Evolutionary conservation across 257 asterid species (phyloP), one percentile per base, ranked within the genome.

Genomic region (Lycium ferocissimum): DNA sequence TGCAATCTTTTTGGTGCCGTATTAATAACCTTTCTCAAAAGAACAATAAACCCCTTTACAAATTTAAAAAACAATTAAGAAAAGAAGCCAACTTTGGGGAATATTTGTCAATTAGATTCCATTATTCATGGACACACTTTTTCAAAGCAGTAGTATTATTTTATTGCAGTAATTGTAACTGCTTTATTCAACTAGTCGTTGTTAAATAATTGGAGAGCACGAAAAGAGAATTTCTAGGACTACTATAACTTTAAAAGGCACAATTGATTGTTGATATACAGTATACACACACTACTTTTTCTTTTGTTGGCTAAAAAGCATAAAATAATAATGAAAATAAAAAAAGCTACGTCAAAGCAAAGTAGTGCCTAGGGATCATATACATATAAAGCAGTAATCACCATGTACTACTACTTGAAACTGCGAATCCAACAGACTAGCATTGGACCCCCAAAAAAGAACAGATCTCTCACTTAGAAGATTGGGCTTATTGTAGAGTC

Each of bases 311-410:
- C 89, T 80, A 84, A 71, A 90, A 90, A 88, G 89, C 90, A 90
- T 84, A 86, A 85, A 26, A 26, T 26, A 26, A 26, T 26, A 26
- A 26, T 1, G 33, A 26, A 26, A 26, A 26, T 26, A 26, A 26
- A 26, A 87, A 54, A 83, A 81, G 9, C 9, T 22, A 3, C 2
- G 40, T 10, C 71, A 87, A 85, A 84, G 88, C 86, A 88, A 83
- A 88, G 82, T 79, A 79, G 81, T 6, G 84, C 89, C 84, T 88
- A 53, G 91, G 91, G 91, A 91, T 91, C 89, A 87, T 51, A 14
- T 10, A 7, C 20, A 13, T 26, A 76, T 26, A 76, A 47, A 76
- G 51, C 63, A 51, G 63, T 73, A 22, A 6, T 72, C 79, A 70
- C 45, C 49, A 49, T 75, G 38, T 26, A 40, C 6, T 53, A 51